Conservation (phyloP, 2,329 filamentous ascomycete species). For the Hymenoscyphus fraxineus region DNA sequence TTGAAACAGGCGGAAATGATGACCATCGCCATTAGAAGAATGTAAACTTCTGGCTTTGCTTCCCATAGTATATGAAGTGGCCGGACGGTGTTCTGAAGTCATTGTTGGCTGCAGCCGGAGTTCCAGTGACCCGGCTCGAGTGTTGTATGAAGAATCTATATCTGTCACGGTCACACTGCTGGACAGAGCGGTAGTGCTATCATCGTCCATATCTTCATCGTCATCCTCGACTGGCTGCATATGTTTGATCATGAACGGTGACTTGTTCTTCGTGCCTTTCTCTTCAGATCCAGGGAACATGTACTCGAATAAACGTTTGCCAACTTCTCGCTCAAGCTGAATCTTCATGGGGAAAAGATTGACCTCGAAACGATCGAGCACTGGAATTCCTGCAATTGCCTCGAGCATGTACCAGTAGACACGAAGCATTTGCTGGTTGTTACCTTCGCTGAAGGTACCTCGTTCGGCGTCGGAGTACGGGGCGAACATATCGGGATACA, state of each 20-base stretch:
- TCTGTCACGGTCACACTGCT: constrained; percentile 21
- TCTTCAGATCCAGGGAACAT: constrained; percentile 77
- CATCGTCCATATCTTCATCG: constrained; percentile 31
- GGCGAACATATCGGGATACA: constrained; percentile 94
- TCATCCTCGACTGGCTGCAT: constrained; percentile 40
- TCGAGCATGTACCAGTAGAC: constrained; percentile 99
- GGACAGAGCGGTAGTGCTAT: constrained; percentile 34
- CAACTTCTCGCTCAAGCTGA: constrained; percentile 87
- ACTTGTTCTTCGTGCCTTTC: constrained; percentile 49
- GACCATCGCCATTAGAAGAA: constrained; percentile 29
- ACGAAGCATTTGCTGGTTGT: constrained; percentile 77
- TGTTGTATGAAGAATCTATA: constrained; percentile 50
- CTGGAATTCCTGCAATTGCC: constrained; percentile 93
- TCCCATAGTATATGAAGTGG: constrained; percentile 23
- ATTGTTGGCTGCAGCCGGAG: constrained; percentile 80
- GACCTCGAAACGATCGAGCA: constrained; percentile 96
- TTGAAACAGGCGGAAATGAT: constrained; percentile 43
- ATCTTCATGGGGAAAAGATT: constrained; percentile 90
- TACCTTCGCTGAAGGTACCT: constrained; percentile 47
- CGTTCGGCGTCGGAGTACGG: constrained; percentile 74
- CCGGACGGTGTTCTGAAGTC: constrained; percentile 46
- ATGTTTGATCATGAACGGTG: constrained; percentile 57
- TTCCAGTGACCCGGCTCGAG: constrained; percentile 71
- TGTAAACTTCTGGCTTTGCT: constrained; percentile 27
- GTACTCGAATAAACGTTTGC: constrained; percentile 92